phyloP scores from a whole-genome alignment of 768 basidiomycete species.

The Termitomyces sp. region DNA sequence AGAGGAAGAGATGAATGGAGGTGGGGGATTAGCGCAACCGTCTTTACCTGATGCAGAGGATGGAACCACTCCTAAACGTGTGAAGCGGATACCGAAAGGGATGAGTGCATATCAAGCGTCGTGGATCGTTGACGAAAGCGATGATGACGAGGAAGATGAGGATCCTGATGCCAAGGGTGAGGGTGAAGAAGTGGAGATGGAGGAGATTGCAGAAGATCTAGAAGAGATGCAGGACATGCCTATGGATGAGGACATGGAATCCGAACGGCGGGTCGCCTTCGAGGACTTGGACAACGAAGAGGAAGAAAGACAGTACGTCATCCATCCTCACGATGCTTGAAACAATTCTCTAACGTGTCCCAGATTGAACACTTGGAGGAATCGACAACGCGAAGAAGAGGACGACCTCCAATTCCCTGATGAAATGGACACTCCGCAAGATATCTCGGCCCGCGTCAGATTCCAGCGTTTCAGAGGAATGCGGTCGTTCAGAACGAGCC shows the following conservation, averaged over 20 bases:
- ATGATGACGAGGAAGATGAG: slow-evolving; percentile 58
- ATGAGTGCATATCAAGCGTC: slow-evolving; percentile 97
- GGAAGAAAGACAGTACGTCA: slow-evolving; percentile 81
- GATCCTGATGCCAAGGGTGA: slow-evolving; percentile 42
- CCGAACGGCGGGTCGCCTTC: slow-evolving; percentile 60
- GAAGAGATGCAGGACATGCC: slow-evolving; percentile 62
- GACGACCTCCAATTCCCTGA: slow-evolving; percentile 91
- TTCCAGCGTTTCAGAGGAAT: slow-evolving; percentile 93
- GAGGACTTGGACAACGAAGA: slow-evolving; percentile 81
- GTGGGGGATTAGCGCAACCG: slow-evolving; percentile 22
- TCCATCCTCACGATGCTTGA: not conserved
- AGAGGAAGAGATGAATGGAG: slow-evolving; percentile 84
- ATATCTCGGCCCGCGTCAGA: slow-evolving; percentile 71
- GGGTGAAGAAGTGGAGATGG: slow-evolving; percentile 31
- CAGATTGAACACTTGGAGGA: slow-evolving; percentile 69
- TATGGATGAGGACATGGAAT: slow-evolving; percentile 51
- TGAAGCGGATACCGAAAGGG: slow-evolving; percentile 89
- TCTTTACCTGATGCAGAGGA: slow-evolving; percentile 58
- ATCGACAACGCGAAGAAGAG: slow-evolving; percentile 69
- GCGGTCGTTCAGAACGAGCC: slow-evolving; percentile 89
- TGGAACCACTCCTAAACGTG: slow-evolving; percentile 75
- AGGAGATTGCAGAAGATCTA: slow-evolving; percentile 49
- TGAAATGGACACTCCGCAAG: slow-evolving; percentile 91
- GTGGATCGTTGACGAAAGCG: slow-evolving; percentile 88
- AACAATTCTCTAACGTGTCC: slow-evolving; percentile 6